These are phyloP conservation scores for Pichia exigua DNA, from an alignment of 805 yeast species.

Conservation along the genomic window DNA sequence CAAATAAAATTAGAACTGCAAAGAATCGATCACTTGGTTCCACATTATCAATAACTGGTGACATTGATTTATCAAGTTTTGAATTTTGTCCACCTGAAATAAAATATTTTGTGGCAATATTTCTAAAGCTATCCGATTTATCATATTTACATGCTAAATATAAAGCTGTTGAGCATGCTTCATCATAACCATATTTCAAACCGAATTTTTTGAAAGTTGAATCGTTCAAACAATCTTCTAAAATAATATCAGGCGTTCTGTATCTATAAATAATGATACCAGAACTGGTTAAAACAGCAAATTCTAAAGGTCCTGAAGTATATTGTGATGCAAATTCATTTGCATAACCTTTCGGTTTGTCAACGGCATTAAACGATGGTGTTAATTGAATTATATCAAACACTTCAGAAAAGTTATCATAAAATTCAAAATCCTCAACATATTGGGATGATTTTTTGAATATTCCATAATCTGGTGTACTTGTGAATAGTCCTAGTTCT, in stretches of 20 bases:
- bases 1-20: conserved; percentile 71
- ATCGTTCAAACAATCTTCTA: conserved; percentile 59
- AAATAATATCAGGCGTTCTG: conserved; percentile 71
- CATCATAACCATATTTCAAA: conserved; percentile 76
- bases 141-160: conserved; percentile 74
- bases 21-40: conserved; percentile 85
- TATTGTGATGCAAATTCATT: conserved; percentile 86
- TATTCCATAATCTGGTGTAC: conserved; percentile 81
- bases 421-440: conserved; percentile 74
- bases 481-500: conserved; percentile 49
- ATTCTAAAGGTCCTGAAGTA: conserved; percentile 51
- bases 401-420: conserved; percentile 47
- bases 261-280: conserved; percentile 73
- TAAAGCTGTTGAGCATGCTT: conserved; percentile 83
- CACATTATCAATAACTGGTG: conserved; percentile 60
- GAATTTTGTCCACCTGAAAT: conserved; percentile 50
- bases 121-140: conserved; percentile 42
- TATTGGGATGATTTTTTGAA: conserved; percentile 64
- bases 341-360: conserved; percentile 73
- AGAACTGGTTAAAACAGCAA: conserved; percentile 75
- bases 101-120: conserved; percentile 42
- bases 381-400: conserved; percentile 70
- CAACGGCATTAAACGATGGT: conserved; percentile 61
- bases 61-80: conserved; percentile 28
- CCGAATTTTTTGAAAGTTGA: conserved; percentile 60